These are phyloP conservation scores for Aspergillus hancockii DNA, from an alignment of 495 filamentous ascomycete species.

Conservation along the genomic window DNA sequence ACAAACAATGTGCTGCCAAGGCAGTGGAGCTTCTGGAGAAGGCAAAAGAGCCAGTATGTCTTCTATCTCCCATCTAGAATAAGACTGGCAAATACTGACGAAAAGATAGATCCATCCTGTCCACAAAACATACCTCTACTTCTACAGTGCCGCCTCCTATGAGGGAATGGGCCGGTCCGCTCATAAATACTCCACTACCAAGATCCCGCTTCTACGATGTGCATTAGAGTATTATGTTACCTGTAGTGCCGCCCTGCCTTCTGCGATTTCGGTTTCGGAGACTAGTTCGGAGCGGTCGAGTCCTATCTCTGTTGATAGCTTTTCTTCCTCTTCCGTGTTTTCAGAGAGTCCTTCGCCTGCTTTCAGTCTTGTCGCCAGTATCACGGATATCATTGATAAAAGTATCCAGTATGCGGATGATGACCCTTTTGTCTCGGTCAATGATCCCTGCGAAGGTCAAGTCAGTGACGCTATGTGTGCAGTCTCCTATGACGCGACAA, in stretches of 20 bases:
- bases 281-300: background rate
- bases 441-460: background rate
- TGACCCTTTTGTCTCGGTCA: conserved; percentile 32
- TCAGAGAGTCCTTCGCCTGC: conserved; percentile 14
- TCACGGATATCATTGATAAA: conserved; percentile 31
- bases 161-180: conserved; percentile 43
- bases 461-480: background rate
- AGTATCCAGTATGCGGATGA: conserved; percentile 19
- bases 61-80: background rate
- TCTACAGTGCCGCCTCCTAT: conserved; percentile 37
- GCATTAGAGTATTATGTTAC: conserved; percentile 35
- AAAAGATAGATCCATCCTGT: conserved; percentile 46
- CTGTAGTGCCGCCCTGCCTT: conserved; percentile 26
- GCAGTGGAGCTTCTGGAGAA: conserved; percentile 32
- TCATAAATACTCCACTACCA: conserved; percentile 44
- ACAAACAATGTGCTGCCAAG: conserved; percentile 46
- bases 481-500: background rate
- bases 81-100: conserved; percentile 5
- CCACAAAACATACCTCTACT: background rate
- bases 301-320: conserved; percentile 10
- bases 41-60: conserved; percentile 31
- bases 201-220: conserved; percentile 34
- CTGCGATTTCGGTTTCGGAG: background rate
- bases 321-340: conserved; percentile 8
- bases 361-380: conserved; percentile 21